Conservation (phyloP, 78 protist species). For the Dictyostelium capitatum region DNA sequence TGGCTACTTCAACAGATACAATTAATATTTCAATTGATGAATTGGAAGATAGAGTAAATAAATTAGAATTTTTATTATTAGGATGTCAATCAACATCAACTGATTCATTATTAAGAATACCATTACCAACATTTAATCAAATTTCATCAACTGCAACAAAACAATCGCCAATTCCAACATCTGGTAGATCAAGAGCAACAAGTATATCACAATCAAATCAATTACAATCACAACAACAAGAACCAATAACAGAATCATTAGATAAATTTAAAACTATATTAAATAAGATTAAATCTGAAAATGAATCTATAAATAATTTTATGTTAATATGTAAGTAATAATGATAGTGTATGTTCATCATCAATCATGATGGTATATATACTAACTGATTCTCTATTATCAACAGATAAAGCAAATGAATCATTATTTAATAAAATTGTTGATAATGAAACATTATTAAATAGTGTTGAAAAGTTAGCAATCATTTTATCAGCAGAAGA, state of each 20-base stretch:
- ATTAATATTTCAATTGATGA: constrained; percentile 45
- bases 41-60: constrained; percentile 38
- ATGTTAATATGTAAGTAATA: constrained; percentile 29
- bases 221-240: constrained; percentile 19
- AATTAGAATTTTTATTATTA: constrained; percentile 26
- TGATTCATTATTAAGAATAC: constrained; percentile 32
- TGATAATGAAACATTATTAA: constrained; percentile 45
- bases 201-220: not conserved
- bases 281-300: constrained; percentile 52
- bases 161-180: not conserved
- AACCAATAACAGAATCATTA: constrained; percentile 22
- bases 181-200: not conserved
- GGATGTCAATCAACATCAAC: constrained; percentile 38
- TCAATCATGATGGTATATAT: no score
- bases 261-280: constrained; percentile 20
- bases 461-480: constrained; percentile 55
- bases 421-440: constrained; percentile 24
- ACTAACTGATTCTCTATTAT: not conserved
- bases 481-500: constrained; percentile 67
- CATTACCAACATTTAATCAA: constrained; percentile 35
- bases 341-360: no score
- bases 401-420: constrained; percentile 54
- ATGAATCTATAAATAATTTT: constrained; percentile 49
- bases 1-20: not conserved
- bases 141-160: not conserved